These are phyloP conservation scores for Litchi chinensis DNA, from an alignment of 345 rosid species.

Conservation along the genomic window DNA sequence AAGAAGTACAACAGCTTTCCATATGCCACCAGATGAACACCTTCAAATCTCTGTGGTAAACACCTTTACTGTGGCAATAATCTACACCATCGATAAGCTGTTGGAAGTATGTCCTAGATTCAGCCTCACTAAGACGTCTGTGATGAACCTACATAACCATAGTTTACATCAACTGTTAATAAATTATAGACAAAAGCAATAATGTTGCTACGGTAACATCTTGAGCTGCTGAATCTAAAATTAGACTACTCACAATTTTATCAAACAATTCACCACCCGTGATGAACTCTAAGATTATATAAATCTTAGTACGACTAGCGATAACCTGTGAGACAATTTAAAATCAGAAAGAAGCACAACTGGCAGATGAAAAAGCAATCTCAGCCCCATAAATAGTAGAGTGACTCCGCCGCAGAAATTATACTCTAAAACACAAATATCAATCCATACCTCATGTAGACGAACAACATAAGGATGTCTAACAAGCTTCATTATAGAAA, in stretches of 20 bases:
- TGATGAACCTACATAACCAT: conserved; percentile 60
- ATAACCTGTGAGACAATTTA: conserved; percentile 51
- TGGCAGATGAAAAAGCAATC: not conserved
- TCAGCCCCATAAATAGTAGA: not conserved
- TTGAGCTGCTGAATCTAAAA: conserved; percentile 11
- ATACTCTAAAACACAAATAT: not conserved
- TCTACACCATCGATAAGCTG: conserved; percentile 99
- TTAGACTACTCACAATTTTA: conserved; percentile 74
- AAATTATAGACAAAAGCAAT: not conserved
- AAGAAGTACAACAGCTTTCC: not conserved
- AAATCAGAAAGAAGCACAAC: conserved; percentile 17
- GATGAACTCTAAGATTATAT: conserved; percentile 92
- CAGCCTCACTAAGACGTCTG: conserved; percentile 89
- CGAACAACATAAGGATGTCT: conserved; percentile 95
- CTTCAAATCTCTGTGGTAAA: conserved; percentile 96
- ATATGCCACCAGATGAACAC: conserved; percentile 32
- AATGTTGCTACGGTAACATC: conserved; percentile 5
- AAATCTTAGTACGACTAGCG: conserved; percentile 91
- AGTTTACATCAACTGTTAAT: conserved; percentile 7
- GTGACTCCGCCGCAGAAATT: not conserved
- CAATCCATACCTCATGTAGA: conserved; percentile 69
- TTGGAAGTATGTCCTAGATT: conserved; percentile 84
- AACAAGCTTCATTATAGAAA: conserved; percentile 97
- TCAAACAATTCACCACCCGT: conserved; percentile 98
- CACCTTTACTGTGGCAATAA: conserved; percentile 89